Evolutionary conservation across 768 basidiomycete species (phyloP), one percentile per base, ranked within the genome.

Genomic region (Astraeus odoratus): DNA sequence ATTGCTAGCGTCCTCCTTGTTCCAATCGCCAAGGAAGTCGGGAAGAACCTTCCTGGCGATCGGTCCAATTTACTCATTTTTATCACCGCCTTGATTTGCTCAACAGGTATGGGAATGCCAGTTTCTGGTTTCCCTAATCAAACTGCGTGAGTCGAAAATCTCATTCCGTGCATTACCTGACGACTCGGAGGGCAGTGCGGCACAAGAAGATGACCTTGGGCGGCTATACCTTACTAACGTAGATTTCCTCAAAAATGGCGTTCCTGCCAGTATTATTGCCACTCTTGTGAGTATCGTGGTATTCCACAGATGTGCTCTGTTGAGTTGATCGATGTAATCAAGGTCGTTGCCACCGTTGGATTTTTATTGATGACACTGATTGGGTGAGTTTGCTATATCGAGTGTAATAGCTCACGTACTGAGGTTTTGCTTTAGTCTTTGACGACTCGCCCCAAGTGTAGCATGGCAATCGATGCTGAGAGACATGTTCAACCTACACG

Each of bases 71-170:
- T 98, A 8, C 78, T 99, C 52, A 87, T 98, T 56, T 95, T 99
- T 68, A 77, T 93, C 54, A 96, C 93, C 26, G 92, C 79, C 12
- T 71, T 97, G 49, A 85, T 96, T 41, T 97, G 95, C 60, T 94
- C 91, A 3, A 73, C 90, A 5, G 96, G 95, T 1, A 99, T 99
- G 96, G 95, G 91, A 9, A 88, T 98, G 77, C 94, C 95, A 2
- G 93, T 98, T 30, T 93, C 90, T 50, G 96, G 96, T n/a, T 99
- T 98, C 73, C 95, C 95, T 0, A 96, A 97, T 64, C 91, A 96
- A 67, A 93, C 91, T 39, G 91, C 92, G 93, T 94, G 65, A 56
- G 86, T 78, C 23, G 5, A 18, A 4, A 3, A 18, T 4, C 19
- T 16, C 34, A 39, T 35, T 41, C 46, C 27, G 30, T 23, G 27